Conservation (phyloP, 352 stramenopile species). For the Phytophthora pistaciae region DNA sequence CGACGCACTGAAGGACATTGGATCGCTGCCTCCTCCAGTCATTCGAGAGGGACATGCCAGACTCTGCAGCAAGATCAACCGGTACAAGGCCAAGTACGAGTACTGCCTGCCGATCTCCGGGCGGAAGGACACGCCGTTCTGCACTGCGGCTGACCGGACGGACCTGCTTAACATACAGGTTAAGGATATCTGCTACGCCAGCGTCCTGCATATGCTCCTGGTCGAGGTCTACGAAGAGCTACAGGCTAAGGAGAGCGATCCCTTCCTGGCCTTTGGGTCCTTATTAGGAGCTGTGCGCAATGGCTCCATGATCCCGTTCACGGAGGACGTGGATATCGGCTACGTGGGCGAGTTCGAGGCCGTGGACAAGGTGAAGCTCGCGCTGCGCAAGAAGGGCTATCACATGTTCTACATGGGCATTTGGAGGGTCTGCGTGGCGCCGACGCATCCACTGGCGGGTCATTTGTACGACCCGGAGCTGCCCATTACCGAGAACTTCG, state of each 20-base stretch:
- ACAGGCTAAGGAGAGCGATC: neutral
- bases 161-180: constrained; percentile 32
- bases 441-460: constrained; percentile 7
- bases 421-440: constrained; percentile 39
- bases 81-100: constrained; percentile 1
- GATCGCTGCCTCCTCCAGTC: neutral
- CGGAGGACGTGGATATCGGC: neutral
- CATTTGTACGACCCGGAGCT: constrained; percentile 38
- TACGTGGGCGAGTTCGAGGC: constrained; percentile 3
- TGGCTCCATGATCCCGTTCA: neutral
- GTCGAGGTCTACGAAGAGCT: neutral
- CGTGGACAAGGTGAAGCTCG: neutral
- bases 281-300: neutral
- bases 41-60: neutral
- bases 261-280: neutral
- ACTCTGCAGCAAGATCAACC: neutral
- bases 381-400: constrained; percentile 47
- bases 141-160: constrained; percentile 44
- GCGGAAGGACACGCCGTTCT: constrained; percentile 35
- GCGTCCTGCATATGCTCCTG: neutral
- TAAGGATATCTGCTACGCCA: neutral
- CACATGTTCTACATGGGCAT: constrained; percentile 44
- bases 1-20: neutral
- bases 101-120: constrained; percentile 9
- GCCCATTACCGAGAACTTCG: constrained; percentile 5